Evolutionary conservation across 2,329 filamentous ascomycete genomes (phyloP), one percentile per base, ranked within the genome.

Genomic region (Chaetomiaceae sp.): DNA sequence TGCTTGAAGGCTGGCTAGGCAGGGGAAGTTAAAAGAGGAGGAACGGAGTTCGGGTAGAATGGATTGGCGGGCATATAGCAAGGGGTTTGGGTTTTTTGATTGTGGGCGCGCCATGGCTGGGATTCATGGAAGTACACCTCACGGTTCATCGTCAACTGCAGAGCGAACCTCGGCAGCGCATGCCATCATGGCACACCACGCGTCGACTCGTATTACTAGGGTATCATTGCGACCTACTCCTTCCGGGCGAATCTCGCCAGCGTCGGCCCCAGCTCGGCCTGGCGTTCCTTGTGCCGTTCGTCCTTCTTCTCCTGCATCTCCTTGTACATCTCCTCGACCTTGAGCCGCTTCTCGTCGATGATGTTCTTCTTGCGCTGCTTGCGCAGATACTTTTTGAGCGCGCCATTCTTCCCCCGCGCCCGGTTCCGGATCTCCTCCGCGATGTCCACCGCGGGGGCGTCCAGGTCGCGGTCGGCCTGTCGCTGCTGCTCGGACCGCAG

Each of bases 341-440:
- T 83, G 65, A 95, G 68, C 62, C 86, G 83, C 77, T 91, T 90
- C 75, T 96, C 93, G 71, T 98, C 93, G 64, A 98, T 89, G 48
- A 98, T 80, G 65, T 97, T 97, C 75, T 85, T 88, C 61, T 84
- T 84, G 37, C 88, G 83, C 71, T 93, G 90, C 80, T 97, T 97
- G 56, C 93, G 75, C 61, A 97, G 68, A 63, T 94, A 90, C 65
- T 90, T 89, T 62, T 88, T 83, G 54, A 97, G 69, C 48, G 86
- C 86, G 57, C 85, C 89, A 62, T 95, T 98, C 75, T 90, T 88
- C 45, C 93, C 93, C 48, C 91, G 75, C 15, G 87, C 88, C 45
- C 84, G 78, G 64, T 96, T 93, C 67, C 78, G 74, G 43, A 83
- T 76, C 61, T 83, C 77, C 49, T 79, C 78, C 50, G 74, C 75